Base-by-base conservation (phyloP, 2,329 filamentous ascomycete species). In the Didymella exigua region DNA sequence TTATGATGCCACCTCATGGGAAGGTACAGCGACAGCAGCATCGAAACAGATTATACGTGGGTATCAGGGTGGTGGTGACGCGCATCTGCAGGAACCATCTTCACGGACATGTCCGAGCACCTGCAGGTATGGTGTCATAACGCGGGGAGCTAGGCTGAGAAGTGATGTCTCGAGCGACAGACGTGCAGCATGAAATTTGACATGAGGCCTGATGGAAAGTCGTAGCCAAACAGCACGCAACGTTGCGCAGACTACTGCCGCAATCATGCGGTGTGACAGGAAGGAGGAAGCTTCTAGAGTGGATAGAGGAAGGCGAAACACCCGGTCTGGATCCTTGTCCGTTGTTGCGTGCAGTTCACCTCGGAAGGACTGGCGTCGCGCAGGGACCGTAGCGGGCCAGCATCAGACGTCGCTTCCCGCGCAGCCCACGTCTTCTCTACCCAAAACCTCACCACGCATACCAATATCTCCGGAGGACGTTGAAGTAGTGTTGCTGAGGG, bases 401-500 rank as follows among this genome's bases (percentile, higher is more conserved):
- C 59, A 58, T 40, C 54, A 65, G 59, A 59, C 50, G 56, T 59
- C 61, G 46, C 64, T 63, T 68, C 70, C 61, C 63, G 60, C 60
- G 61, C 49, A 48, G 55, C 59, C 61, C 63, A 59, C 47, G 51
- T 58, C 57, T 61, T 58, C 58, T 56, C 38, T 54, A 58, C 61
- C 48, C 44, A 59, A 61, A 62, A 61, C 61, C 58, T 60, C 59
- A 59, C 54, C 62, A 59, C 60, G 50, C 53, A 43, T 34, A 26
- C 38, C 54, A 50, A 54, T 47, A 53, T 56, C 50, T 56, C 60
- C 59, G 71, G 70, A 73, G 71, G 73, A 74, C 72, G 73, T 67
- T 63, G 73, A 65, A 72, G 72, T 67, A 68, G 72, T 65, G 72
- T 71, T 56, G 74, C 71, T 70, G 75, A 75, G 73, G 74, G 74